Percentiles rank a stretch among this genome's conserved stretches.
Evolutionary conservation across 306 rosid species (phyloP).

Genomic region (Elaeagnus macrophylla): DNA sequence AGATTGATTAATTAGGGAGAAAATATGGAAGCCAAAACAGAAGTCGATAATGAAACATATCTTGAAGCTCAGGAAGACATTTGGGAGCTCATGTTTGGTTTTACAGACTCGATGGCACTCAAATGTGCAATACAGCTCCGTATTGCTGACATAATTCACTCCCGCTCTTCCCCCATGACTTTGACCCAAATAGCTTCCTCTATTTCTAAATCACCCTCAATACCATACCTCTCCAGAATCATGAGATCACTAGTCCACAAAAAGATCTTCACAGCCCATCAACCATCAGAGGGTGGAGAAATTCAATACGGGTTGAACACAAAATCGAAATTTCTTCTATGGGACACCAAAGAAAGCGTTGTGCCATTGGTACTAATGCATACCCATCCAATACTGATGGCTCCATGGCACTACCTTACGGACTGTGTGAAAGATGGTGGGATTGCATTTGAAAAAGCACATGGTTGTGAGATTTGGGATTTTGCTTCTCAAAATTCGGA

Average conservation of each 20-base stretch:
- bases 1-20: no score
- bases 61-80: slow-evolving; percentile 16
- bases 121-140: slow-evolving; percentile 31
- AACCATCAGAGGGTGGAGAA: slow-evolving; percentile 1
- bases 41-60: no score
- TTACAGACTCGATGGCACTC: slow-evolving; percentile 18
- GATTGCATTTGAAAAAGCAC: slow-evolving; percentile 16
- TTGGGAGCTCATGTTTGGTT: background rate
- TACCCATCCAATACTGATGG: slow-evolving; percentile 13
- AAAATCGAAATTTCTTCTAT: slow-evolving; percentile 21
- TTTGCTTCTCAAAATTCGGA: slow-evolving; percentile 15
- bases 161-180: slow-evolving; percentile 11
- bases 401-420: slow-evolving; percentile 26
- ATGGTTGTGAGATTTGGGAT: slow-evolving; percentile 27
- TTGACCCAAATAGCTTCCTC: slow-evolving; percentile 16
- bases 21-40: no score
- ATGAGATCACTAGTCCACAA: slow-evolving; percentile 16
- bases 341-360: slow-evolving; percentile 11
- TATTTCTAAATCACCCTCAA: slow-evolving; percentile 6
- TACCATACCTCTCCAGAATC: slow-evolving; percentile 18
- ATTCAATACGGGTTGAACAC: slow-evolving; percentile 19
- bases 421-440: slow-evolving; percentile 26
- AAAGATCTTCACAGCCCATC: slow-evolving; percentile 13
- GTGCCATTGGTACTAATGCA: slow-evolving; percentile 12
- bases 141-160: slow-evolving; percentile 26